Percentiles rank a stretch among this genome's conserved stretches.
Conservation (phyloP, 2,329 filamentous ascomycete species). For the Leptographium wingfieldii region DNA sequence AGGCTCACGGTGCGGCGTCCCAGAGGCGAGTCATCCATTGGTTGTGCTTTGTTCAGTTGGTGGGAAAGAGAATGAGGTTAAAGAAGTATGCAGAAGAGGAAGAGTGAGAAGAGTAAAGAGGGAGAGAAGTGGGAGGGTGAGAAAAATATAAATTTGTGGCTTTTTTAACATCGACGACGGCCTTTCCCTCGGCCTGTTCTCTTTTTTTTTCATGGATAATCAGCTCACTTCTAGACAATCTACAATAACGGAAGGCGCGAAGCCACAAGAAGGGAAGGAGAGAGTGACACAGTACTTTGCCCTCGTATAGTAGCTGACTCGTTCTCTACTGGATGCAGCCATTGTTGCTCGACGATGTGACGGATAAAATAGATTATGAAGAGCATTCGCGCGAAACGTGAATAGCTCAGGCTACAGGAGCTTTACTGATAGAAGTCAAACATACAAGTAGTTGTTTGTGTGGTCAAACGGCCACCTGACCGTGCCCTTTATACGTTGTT, state of each 20-base stretch:
- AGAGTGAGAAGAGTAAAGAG: neutral
- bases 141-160: neutral
- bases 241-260: neutral
- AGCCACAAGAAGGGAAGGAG: neutral
- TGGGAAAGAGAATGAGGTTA: too few species aligned
- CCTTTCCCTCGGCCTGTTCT: too few species aligned
- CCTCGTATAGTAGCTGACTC: neutral
- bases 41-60: too few species aligned
- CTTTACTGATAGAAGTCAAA: too few species aligned
- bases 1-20: neutral
- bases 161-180: neutral
- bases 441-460: too few species aligned
- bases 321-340: neutral
- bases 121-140: neutral
- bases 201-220: too few species aligned
- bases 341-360: neutral
- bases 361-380: too few species aligned
- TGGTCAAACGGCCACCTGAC: too few species aligned
- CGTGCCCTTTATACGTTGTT: too few species aligned
- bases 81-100: neutral
- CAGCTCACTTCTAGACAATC: too few species aligned
- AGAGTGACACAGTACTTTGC: neutral
- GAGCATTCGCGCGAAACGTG: too few species aligned
- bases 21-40: constrained; percentile 2
- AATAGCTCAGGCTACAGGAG: too few species aligned